Base-by-base conservation (phyloP, 495 filamentous ascomycete species). In the Penicillium cataractarum region DNA sequence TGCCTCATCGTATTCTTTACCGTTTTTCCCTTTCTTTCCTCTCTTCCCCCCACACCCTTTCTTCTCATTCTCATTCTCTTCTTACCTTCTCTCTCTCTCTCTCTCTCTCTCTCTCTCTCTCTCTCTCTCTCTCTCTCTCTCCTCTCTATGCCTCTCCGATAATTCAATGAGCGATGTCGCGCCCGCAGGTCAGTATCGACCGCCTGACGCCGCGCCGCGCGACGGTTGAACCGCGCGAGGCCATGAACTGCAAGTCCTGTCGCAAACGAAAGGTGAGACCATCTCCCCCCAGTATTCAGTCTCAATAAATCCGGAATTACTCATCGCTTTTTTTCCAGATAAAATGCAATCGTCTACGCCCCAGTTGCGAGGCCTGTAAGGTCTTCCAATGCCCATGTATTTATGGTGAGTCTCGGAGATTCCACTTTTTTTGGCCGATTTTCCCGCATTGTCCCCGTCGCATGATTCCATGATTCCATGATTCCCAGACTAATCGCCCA, bases 181-280 rank as follows among this genome's bases (percentile, higher is more conserved):
- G 91, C 65, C 89, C 90, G 29, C 90, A 92, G 82, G 87, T 94
- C 71, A 90, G 90, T 75, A 95, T 95, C 75, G 90, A 92, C 76
- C 86, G 91, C 66, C 78, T 96, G 65, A 89, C 90, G 40, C 82
- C 86, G 33, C 87, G 91, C 56, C 87, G 90, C 49, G 80, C 86
- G 76, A 87, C 84, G 78, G 86, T 85, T 69, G 90, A 93, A 69
- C 90, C 89, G 24, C 87, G 91, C 65, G 90, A 94, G 78, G 89
- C 90, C 21, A 96, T 96, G 92, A 96, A 96, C 74, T 96, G 92
- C 85, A 94, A 96, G 73, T 92, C 89, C 24, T 96, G 92, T 80
- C 87, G 92, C 65, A 96, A 93, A 74, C 83, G 92, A 69, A 96
- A 96, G 82, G 90, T 92, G 55, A 1, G 1, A 31, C 48, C 48